Evolutionary conservation across 371 early-diverging fungal genomes (phyloP).

Genomic region (Rhizopus arrhizus): DNA sequence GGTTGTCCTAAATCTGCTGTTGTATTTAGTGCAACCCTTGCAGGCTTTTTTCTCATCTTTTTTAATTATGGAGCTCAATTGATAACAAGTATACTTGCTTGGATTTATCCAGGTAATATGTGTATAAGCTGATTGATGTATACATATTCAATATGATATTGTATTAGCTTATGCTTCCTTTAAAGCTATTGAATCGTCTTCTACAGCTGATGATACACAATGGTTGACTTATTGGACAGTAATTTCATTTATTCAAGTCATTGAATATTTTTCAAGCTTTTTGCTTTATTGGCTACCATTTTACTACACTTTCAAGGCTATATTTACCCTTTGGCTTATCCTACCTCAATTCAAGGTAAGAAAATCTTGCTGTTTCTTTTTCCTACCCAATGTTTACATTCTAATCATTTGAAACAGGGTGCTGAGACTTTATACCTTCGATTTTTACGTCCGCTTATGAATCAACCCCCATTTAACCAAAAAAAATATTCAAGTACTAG

Average conservation of each 20-base stretch:
- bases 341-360: constrained; percentile 60
- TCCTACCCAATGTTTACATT: not conserved
- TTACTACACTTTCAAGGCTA: constrained; percentile 77
- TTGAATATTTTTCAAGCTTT: constrained; percentile 71
- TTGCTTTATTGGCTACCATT: constrained; percentile 77
- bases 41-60: constrained; percentile 76
- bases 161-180: constrained; percentile 41
- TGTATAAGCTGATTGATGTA: not conserved
- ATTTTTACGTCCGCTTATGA: not conserved
- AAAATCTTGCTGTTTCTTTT: not conserved
- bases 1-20: constrained; percentile 85
- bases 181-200: constrained; percentile 72
- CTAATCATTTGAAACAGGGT: not conserved
- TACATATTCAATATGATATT: not conserved
- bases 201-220: constrained; percentile 65
- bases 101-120: constrained; percentile 76
- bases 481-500: not conserved
- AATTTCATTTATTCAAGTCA: constrained; percentile 64
- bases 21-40: constrained; percentile 58
- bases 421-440: not conserved
- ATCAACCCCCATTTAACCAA: not conserved
- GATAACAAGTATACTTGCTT: constrained; percentile 84
- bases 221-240: constrained; percentile 74
- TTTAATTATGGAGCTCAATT: constrained; percentile 85
- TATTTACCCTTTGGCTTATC: constrained; percentile 69